These are phyloP conservation scores for Trifolium repens DNA, from an alignment of 306 rosid genomes.

Conservation along the genomic window DNA sequence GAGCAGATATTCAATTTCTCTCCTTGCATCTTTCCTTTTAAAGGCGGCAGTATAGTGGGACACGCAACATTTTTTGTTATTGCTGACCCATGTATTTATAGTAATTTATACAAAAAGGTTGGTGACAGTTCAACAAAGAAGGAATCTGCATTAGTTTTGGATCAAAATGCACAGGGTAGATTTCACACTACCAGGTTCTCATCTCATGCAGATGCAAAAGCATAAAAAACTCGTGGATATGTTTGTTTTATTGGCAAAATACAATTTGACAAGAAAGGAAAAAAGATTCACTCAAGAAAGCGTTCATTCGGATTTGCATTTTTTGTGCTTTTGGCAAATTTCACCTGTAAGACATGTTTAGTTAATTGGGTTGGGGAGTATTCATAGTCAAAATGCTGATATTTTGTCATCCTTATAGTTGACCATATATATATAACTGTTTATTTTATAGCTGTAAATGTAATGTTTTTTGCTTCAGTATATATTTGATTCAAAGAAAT, in stretches of 20 bases:
- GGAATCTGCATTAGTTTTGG: slow-evolving; percentile 38
- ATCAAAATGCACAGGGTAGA: slow-evolving; percentile 35
- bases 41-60: slow-evolving; percentile 35
- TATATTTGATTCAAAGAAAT: slow-evolving; percentile 28
- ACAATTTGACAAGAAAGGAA: slow-evolving; percentile 9
- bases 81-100: slow-evolving; percentile 47
- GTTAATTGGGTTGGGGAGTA: slow-evolving; percentile 9
- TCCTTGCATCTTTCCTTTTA: slow-evolving; percentile 30
- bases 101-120: slow-evolving; percentile 24
- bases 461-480: background rate
- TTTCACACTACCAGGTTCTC: slow-evolving; percentile 27
- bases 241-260: slow-evolving; percentile 13
- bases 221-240: slow-evolving; percentile 8
- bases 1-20: slow-evolving; percentile 20
- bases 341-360: background rate
- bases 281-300: background rate
- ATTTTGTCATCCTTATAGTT: slow-evolving; percentile 3
- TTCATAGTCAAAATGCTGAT: slow-evolving; percentile 27
- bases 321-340: background rate
- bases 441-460: slow-evolving; percentile 41
- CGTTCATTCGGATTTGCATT: background rate
- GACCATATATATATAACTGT: slow-evolving; percentile 17
- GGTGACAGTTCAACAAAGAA: slow-evolving; percentile 29
- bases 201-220: slow-evolving; percentile 20
- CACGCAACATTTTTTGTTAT: slow-evolving; percentile 42